Evolutionary conservation across 164 flowering plant genomes (phyloP).

Genomic region (Vitis amurensis): DNA sequence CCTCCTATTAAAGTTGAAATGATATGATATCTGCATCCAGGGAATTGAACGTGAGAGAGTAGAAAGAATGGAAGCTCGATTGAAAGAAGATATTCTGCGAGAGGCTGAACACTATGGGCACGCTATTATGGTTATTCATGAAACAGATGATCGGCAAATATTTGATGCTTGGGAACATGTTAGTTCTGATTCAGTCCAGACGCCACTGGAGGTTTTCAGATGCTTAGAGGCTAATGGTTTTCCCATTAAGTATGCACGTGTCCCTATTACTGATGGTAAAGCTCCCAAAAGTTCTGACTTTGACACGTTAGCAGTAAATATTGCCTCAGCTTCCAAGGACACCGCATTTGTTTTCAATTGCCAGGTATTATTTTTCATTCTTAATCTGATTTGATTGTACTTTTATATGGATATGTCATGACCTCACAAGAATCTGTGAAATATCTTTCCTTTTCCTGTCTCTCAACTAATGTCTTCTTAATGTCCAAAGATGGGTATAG

Average conservation of each 20-base stretch:
- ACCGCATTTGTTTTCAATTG: slow-evolving; percentile 95
- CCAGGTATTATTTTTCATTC: slow-evolving; percentile 51
- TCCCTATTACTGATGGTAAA: slow-evolving; percentile 97
- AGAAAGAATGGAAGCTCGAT: slow-evolving; percentile 90
- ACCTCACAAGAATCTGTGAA: not conserved
- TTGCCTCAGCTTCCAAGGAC: slow-evolving; percentile 78
- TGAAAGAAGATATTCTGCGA: slow-evolving; percentile 84
- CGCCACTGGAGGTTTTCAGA: slow-evolving; percentile 85
- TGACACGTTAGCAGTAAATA: slow-evolving; percentile 73
- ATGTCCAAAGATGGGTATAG: slow-evolving; percentile 81
- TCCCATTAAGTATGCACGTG: slow-evolving; percentile 92
- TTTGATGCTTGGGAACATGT: slow-evolving; percentile 97
- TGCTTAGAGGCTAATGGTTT: slow-evolving; percentile 76
- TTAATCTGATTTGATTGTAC: slow-evolving; percentile 2
- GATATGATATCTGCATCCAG: slow-evolving; percentile 33
- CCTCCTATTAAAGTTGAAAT: not conserved
- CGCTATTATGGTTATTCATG: slow-evolving; percentile 96
- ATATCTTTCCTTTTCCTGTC: not conserved
- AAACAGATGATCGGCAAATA: slow-evolving; percentile 80
- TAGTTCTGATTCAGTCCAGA: slow-evolving; percentile 59
- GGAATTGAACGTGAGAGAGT: slow-evolving; percentile 95
- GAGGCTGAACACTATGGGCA: slow-evolving; percentile 80
- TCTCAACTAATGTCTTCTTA: not conserved
- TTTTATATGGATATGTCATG: not conserved
- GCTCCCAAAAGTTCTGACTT: slow-evolving; percentile 98